These are phyloP conservation scores for Aquilaria yunnanensis DNA, from an alignment of 345 rosid species.

Conservation along the genomic window DNA sequence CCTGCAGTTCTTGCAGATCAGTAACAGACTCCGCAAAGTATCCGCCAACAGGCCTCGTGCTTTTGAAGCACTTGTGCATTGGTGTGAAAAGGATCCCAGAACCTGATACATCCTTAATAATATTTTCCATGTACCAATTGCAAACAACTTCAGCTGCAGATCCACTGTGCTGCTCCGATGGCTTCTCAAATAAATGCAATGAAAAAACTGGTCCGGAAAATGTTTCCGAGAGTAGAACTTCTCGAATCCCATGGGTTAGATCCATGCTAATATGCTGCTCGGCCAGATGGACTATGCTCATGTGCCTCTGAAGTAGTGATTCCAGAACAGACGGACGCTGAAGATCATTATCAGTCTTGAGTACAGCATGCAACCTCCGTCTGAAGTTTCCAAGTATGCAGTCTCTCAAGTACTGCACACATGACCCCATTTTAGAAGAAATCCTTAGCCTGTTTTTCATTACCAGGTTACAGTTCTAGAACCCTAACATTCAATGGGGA, in stretches of 20 bases:
- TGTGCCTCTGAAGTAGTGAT: conserved; percentile 77
- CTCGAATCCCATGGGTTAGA: conserved; percentile 90
- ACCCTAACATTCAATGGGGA: neutral
- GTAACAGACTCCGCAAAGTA: conserved; percentile 99
- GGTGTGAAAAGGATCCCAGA: conserved; percentile 97
- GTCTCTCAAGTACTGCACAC: conserved; percentile 96
- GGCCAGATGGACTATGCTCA: conserved; percentile 86
- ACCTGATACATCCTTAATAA: conserved; percentile 87
- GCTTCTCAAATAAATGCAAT: conserved; percentile 68
- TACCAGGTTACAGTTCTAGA: conserved; percentile 1
- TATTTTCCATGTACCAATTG: conserved; percentile 98
- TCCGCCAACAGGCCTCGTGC: conserved; percentile 98
- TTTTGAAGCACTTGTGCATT: conserved; percentile 83
- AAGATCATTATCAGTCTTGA: conserved; percentile 94
- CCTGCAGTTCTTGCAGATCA: conserved; percentile 72
- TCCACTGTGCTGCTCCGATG: conserved; percentile 72
- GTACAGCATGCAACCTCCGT: conserved; percentile 74
- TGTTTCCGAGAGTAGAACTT: conserved; percentile 78
- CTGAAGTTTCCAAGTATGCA: conserved; percentile 94
- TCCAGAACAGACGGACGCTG: conserved; percentile 92
- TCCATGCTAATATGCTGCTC: conserved; percentile 99
- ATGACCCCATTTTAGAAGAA: conserved; percentile 12
- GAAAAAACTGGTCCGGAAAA: conserved; percentile 88
- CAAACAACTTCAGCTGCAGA: conserved; percentile 85
- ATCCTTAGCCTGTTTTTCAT: neutral